A percentile compares a stretch with the other conserved stretches of the same genome.
phyloP scores from a whole-genome alignment of 352 stramenopile genomes.

The Phytophthora ohioensis region DNA sequence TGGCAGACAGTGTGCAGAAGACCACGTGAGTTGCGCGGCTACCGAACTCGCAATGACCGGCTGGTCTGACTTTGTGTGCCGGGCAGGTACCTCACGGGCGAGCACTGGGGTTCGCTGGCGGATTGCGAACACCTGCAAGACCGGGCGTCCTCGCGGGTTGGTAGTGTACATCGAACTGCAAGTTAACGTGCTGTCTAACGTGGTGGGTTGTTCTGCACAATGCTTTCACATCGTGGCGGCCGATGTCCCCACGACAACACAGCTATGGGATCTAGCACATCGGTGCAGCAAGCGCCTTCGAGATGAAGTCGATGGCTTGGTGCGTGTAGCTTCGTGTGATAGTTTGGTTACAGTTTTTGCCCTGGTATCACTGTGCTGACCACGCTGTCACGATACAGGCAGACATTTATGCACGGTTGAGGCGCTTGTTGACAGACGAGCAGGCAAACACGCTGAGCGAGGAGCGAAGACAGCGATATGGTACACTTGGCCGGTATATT shows the following conservation, averaged over 20 bases:
- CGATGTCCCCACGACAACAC: neutral
- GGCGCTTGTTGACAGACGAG: constrained; percentile 40
- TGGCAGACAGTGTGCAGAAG: constrained; percentile 79
- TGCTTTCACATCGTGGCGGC: neutral
- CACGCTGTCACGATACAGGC: constrained; percentile 23
- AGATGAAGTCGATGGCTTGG: constrained; percentile 58
- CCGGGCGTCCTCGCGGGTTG: constrained; percentile 56
- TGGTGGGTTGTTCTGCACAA: constrained; percentile 9
- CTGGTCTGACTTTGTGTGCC: neutral
- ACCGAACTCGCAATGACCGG: neutral
- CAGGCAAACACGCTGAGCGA: constrained; percentile 38
- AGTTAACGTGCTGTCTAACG: neutral
- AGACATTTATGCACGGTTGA: constrained; percentile 59
- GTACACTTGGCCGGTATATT: constrained; percentile 29
- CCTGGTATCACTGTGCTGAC: neutral
- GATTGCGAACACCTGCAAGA: constrained; percentile 60
- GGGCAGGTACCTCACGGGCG: constrained; percentile 66
- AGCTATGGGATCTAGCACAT: constrained; percentile 82
- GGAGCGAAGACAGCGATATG: constrained; percentile 51
- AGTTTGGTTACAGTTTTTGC: neutral
- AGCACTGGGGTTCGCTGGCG: constrained; percentile 68
- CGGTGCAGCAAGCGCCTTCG: constrained; percentile 65
- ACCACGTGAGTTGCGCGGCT: constrained; percentile 56
- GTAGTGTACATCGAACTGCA: constrained; percentile 6
- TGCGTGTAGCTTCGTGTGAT: constrained; percentile 25